Evolutionary conservation across 2,329 filamentous ascomycete species (phyloP).

Genomic region (Aureobasidium sp.): DNA sequence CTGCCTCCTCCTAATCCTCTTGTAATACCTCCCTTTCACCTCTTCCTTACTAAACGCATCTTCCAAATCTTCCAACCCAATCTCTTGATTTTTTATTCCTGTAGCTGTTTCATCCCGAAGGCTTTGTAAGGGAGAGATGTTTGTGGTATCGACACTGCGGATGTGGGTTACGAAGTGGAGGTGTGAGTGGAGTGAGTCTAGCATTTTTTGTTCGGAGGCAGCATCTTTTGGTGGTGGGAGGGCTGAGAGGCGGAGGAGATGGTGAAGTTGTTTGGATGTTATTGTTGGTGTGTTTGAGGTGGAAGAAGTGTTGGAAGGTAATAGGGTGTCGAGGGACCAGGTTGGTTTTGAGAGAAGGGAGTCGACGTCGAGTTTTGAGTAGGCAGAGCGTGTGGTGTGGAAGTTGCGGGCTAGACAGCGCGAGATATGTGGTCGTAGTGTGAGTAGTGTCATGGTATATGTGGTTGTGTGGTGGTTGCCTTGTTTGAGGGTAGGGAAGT

Average conservation of each 20-base stretch:
- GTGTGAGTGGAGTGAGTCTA: slow-evolving; percentile 80
- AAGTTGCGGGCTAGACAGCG: neutral
- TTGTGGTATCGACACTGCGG: slow-evolving; percentile 79
- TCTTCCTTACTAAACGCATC: slow-evolving; percentile 68
- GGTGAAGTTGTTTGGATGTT: slow-evolving; percentile 74
- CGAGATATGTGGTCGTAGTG: neutral
- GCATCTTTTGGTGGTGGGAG: slow-evolving; percentile 74
- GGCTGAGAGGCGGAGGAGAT: slow-evolving; percentile 90
- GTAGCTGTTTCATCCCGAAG: slow-evolving; percentile 81
- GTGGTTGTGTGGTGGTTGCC: neutral
- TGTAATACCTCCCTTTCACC: slow-evolving; percentile 59
- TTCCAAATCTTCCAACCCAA: slow-evolving; percentile 64
- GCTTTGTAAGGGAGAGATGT: slow-evolving; percentile 76
- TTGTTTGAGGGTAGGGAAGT: too few species aligned
- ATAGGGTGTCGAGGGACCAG: slow-evolving; percentile 70
- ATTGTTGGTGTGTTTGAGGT: slow-evolving; percentile 49
- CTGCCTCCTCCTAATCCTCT: slow-evolving; percentile 54
- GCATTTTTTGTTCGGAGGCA: slow-evolving; percentile 74
- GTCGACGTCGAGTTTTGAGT: slow-evolving; percentile 34
- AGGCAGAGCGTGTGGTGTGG: neutral
- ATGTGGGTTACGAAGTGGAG: slow-evolving; percentile 92
- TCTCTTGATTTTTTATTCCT: slow-evolving; percentile 61
- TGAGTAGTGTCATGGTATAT: neutral
- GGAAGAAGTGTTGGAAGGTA: neutral
- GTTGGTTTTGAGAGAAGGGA: slow-evolving; percentile 70